A percentile compares a stretch with the other conserved stretches of the same genome.
Conservation (phyloP, 2,329 filamentous ascomycete species). For the Alternaria postmessia region DNA sequence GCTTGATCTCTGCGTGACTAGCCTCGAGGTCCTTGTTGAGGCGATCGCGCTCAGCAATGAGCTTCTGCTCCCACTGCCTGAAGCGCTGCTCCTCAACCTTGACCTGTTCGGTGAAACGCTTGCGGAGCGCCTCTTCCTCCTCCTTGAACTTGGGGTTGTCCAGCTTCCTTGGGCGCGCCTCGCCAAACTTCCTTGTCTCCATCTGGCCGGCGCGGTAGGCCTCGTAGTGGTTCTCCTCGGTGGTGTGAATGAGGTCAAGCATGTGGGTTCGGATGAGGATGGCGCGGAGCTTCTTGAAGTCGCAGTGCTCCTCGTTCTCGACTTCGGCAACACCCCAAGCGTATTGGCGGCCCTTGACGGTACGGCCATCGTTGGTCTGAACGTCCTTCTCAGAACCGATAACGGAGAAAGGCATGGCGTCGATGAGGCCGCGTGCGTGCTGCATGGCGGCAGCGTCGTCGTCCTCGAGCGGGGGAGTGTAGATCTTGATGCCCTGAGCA, state of each 20-base stretch:
- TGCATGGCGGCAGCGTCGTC: conserved; percentile 96
- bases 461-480: conserved; percentile 96
- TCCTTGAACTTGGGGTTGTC: conserved; percentile 99
- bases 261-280: conserved; percentile 99
- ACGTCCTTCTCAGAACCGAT: conserved; percentile 99
- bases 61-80: conserved; percentile 99
- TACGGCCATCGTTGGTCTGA: conserved; percentile 92
- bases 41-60: conserved; percentile 97
- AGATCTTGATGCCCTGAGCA: conserved; percentile 99
- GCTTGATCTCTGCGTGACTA: conserved; percentile 91
- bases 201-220: conserved; percentile 99
- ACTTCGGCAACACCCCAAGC: conserved; percentile 99
- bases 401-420: conserved; percentile 97
- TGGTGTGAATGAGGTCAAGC: conserved; percentile 99
- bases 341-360: conserved; percentile 98
- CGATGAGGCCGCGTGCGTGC: conserved; percentile 93
- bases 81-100: conserved; percentile 99
- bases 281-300: conserved; percentile 99
- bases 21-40: conserved; percentile 99
- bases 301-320: conserved; percentile 99
- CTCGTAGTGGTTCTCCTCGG: conserved; percentile 99
- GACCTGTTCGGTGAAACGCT: conserved; percentile 99
- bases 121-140: conserved; percentile 96
- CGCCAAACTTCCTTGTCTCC: conserved; percentile 99
- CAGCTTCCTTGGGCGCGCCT: conserved; percentile 94